Evolutionary conservation across 129 eudicot genomes (phyloP).

Genomic region (Solidago caesia): DNA sequence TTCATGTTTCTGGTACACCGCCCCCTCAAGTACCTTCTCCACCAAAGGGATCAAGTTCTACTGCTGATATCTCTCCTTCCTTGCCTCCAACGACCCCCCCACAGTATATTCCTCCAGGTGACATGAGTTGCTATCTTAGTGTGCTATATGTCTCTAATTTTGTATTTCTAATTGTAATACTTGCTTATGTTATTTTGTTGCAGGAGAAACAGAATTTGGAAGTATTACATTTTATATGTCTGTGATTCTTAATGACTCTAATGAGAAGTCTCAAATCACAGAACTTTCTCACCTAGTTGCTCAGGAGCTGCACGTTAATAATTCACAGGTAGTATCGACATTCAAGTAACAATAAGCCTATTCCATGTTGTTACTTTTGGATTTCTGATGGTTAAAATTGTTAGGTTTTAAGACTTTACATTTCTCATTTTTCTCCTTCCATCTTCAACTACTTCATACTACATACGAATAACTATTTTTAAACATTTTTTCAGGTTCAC

Average conservation of each 20-base stretch:
- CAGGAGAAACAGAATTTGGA: constrained; percentile 66
- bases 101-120: constrained; percentile 54
- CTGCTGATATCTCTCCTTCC: constrained; percentile 47
- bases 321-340: constrained; percentile 63
- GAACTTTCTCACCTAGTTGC: constrained; percentile 58
- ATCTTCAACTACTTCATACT: not conserved
- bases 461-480: not conserved
- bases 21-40: constrained; percentile 52
- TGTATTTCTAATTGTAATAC: not conserved
- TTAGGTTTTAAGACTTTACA: not conserved
- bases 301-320: constrained; percentile 64
- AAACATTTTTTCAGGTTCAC: constrained; percentile 58
- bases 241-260: constrained; percentile 40
- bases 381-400: not conserved
- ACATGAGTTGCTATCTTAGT: constrained; percentile 15
- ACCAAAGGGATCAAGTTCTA: constrained; percentile 35
- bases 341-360: not conserved
- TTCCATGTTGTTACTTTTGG: not conserved
- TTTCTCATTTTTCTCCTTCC: not conserved
- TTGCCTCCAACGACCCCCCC: constrained; percentile 54
- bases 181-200: constrained; percentile 20
- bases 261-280: constrained; percentile 54
- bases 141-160: not conserved
- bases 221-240: constrained; percentile 57
- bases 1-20: constrained; percentile 42